Percentiles rank a stretch among this genome's conserved stretches.
Evolutionary conservation across 2,329 filamentous ascomycete species (phyloP).

Genomic region (Corynespora cassiicola): DNA sequence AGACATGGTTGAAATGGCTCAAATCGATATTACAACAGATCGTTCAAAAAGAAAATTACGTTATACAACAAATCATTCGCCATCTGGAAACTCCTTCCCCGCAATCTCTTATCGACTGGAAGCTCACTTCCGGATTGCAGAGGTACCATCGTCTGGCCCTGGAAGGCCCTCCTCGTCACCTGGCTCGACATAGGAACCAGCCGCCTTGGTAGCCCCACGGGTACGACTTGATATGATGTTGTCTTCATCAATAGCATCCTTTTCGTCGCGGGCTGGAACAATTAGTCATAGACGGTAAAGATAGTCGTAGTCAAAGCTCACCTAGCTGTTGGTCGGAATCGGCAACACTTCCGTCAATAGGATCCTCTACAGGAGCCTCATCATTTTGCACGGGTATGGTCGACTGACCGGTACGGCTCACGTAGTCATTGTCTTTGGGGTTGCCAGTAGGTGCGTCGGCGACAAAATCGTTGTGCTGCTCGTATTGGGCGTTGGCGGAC

Average conservation of each 20-base stretch:
- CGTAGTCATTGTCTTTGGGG: constrained; percentile 53
- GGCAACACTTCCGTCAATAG: constrained; percentile 50
- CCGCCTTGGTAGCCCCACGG: constrained; percentile 53
- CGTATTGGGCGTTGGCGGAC: constrained; percentile 38
- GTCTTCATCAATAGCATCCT: constrained; percentile 54
- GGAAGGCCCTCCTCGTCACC: constrained; percentile 57
- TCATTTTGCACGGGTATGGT: constrained; percentile 56
- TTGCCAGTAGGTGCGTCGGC: constrained; percentile 40
- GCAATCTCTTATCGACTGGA: background rate
- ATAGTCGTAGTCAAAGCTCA: constrained; percentile 25
- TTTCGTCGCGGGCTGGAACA: constrained; percentile 53
- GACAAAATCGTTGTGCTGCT: constrained; percentile 30
- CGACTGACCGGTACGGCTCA: constrained; percentile 53
- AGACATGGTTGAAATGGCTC: too few relatives aligned
- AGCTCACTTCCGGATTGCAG: constrained; percentile 26
- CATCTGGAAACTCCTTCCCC: background rate
- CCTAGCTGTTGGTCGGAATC: constrained; percentile 57
- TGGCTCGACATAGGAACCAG: constrained; percentile 57
- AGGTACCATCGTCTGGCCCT: constrained; percentile 42
- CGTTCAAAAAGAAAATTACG: too few relatives aligned
- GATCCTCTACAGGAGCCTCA: constrained; percentile 53
- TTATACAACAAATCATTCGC: background rate
- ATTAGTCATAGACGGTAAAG: constrained; percentile 2
- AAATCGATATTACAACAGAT: too few relatives aligned
- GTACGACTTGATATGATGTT: constrained; percentile 58